These are phyloP conservation scores for Cicer yamashitae DNA, from an alignment of 306 rosid genomes.

Conservation along the genomic window DNA sequence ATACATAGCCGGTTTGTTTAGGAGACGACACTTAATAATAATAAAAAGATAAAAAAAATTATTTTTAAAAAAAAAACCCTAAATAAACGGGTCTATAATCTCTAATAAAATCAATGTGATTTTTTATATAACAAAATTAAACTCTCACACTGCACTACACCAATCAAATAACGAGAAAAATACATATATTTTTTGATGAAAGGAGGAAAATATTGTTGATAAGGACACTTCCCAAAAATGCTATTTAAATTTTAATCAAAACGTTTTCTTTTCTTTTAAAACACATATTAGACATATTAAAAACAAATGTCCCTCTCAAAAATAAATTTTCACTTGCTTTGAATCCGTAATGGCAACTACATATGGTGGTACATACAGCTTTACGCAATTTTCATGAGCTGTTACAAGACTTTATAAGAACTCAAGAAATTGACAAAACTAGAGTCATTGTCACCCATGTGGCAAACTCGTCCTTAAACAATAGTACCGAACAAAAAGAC, in stretches of 20 bases:
- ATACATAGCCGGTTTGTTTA: accelerated
- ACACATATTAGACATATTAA: too few relatives aligned
- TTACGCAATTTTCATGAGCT: constrained; percentile 28
- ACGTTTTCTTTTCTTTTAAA: too few relatives aligned
- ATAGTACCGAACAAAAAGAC: constrained; percentile 5
- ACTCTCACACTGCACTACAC: too few relatives aligned
- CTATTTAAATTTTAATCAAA: too few relatives aligned
- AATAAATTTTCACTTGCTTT: neutral
- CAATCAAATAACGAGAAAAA: too few relatives aligned
- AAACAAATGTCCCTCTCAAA: neutral
- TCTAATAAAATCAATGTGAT: too few relatives aligned
- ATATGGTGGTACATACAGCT: constrained; percentile 4
- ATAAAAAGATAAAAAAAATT: too few relatives aligned
- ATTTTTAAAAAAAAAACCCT: too few relatives aligned
- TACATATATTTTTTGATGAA: too few relatives aligned
- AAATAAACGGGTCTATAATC: too few relatives aligned
- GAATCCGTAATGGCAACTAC: neutral
- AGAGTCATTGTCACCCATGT: constrained; percentile 46
- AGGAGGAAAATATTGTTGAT: neutral
- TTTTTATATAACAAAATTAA: too few relatives aligned
- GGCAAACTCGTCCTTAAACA: constrained; percentile 19
- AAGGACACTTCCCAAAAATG: neutral
- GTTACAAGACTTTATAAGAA: neutral
- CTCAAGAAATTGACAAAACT: constrained; percentile 37
- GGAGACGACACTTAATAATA: too few relatives aligned